Evolutionary conservation across 1,139 yeast species (phyloP), one percentile per base, ranked within the genome.

Genomic region (Scheffersomyces lignicola): DNA sequence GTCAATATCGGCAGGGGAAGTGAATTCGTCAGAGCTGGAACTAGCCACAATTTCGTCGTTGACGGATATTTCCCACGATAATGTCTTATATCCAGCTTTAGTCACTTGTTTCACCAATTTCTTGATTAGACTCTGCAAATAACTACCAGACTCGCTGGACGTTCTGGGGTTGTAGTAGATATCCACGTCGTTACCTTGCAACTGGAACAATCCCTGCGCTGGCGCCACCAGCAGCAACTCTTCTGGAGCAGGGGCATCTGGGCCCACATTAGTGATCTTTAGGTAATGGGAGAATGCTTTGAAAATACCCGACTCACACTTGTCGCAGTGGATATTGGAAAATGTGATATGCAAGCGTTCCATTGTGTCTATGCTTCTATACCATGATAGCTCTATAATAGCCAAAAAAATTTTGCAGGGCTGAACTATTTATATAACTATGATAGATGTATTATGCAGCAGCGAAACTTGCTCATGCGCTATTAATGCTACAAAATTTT

Each of bases 251-350:
- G 52, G 46, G 4, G 60, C 59, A 24, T 60, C 49, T 20, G 43
- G 51, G 7, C 55, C 58, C 13, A 38, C 44, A 22, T 16, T 29
- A 32, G 22, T 40, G 16, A 45, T 38, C 22, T 37, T 43, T 37
- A 43, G 52, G 32, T 33, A 47, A 21, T 37, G 38, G 9, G 52
- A 43, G 18, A 60, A 34, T 10, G 43, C 35, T 21, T 32, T 21
- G 12, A 18, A 28, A 7, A 78, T 60, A 2, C 69, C 53, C 1
- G 47, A 42, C 41, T 68, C 76, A 48, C 83, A 78, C 29, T 69
- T 70, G 8, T 56, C 59, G 48, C 83, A 78, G 47, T 78, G 83
- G 18, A 78, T 60, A 42, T 78, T 76, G 10, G 61, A 56, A 17
- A 76, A 50, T 15, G 49, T 44, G 5, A 69, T 34, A 11, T 43